Conservation (phyloP, 208 protist genomes). For the Vickermania spadyakhi region DNA sequence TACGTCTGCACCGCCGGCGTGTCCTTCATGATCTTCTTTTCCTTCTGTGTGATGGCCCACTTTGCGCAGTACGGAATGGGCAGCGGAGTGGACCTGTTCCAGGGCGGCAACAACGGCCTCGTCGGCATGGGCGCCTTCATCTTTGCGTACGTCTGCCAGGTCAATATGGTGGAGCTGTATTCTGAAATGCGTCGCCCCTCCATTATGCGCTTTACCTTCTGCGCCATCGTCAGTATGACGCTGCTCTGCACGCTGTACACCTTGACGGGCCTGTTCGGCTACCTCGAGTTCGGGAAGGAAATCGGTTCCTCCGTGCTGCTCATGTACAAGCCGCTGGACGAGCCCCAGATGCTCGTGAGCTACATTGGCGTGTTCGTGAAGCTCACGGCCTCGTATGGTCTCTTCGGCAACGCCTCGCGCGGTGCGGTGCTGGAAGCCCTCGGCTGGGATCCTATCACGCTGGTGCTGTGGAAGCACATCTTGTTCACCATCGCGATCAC, state of each 20-base stretch:
- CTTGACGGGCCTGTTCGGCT: slow-evolving; percentile 56
- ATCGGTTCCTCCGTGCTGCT: slow-evolving; percentile 31
- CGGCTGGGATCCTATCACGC: slow-evolving; percentile 26
- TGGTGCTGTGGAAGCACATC: slow-evolving; percentile 37
- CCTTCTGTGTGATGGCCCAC: slow-evolving; percentile 47
- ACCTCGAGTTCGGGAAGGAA: slow-evolving; percentile 60
- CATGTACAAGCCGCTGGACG: slow-evolving; percentile 28
- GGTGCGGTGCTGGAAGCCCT: slow-evolving; percentile 24
- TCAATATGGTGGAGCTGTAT: slow-evolving; percentile 47
- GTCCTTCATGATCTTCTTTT: slow-evolving; percentile 64
- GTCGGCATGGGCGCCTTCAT: slow-evolving; percentile 59
- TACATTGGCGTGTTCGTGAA: slow-evolving; percentile 50
- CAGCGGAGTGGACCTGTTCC: slow-evolving; percentile 27
- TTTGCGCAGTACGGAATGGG: slow-evolving; percentile 25
- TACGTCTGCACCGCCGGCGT: slow-evolving; percentile 66
- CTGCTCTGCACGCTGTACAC: slow-evolving; percentile 61
- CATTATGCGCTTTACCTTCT: slow-evolving; percentile 33
- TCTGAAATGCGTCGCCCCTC: slow-evolving; percentile 29
- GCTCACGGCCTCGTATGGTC: slow-evolving; percentile 37
- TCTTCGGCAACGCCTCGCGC: slow-evolving; percentile 33
- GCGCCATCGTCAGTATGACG: slow-evolving; percentile 31
- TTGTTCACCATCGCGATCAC: slow-evolving; percentile 20
- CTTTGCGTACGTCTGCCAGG: slow-evolving; percentile 69
- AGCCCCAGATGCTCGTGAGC: slow-evolving; percentile 24
- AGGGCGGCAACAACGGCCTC: slow-evolving; percentile 37